Percentiles rank a stretch among this genome's conserved stretches.
These are phyloP conservation scores for Spinellus fusiger DNA, from an alignment of 192 early-diverging fungal species.

Conservation along the genomic window DNA sequence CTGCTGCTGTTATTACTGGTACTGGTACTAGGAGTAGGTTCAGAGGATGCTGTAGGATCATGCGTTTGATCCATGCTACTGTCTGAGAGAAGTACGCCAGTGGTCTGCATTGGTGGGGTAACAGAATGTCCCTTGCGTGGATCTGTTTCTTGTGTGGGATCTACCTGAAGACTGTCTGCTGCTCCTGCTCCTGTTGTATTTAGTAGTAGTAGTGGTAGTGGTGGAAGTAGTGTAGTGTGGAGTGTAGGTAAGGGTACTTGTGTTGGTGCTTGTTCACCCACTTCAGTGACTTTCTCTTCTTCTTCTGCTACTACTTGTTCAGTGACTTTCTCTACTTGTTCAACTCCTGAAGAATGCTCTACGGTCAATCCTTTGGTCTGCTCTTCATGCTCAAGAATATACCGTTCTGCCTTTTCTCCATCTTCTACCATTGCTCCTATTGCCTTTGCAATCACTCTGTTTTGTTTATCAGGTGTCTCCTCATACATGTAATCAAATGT, in stretches of 20 bases:
- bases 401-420: conserved; percentile 35
- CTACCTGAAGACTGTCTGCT: background rate
- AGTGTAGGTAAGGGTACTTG: background rate
- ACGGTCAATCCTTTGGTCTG: conserved; percentile 6
- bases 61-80: too few species aligned
- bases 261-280: background rate
- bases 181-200: background rate
- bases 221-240: background rate
- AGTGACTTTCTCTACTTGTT: conserved; percentile 20
- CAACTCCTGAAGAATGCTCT: conserved; percentile 4
- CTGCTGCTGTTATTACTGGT: background rate
- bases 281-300: background rate
- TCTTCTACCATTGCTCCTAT: conserved; percentile 47
- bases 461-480: conserved; percentile 42
- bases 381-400: conserved; percentile 18
- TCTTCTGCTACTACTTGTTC: conserved; percentile 18
- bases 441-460: conserved; percentile 39
- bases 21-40: background rate
- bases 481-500: conserved; percentile 54
- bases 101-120: too few species aligned
- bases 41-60: background rate
- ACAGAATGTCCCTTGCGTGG: too few species aligned
- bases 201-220: background rate
- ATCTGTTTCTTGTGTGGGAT: too few species aligned
- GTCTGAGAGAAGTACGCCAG: too few species aligned